Evolutionary conservation across 495 filamentous ascomycete species (phyloP), one percentile per base, ranked within the genome.

Genomic region (Jackrogersella minutella): DNA sequence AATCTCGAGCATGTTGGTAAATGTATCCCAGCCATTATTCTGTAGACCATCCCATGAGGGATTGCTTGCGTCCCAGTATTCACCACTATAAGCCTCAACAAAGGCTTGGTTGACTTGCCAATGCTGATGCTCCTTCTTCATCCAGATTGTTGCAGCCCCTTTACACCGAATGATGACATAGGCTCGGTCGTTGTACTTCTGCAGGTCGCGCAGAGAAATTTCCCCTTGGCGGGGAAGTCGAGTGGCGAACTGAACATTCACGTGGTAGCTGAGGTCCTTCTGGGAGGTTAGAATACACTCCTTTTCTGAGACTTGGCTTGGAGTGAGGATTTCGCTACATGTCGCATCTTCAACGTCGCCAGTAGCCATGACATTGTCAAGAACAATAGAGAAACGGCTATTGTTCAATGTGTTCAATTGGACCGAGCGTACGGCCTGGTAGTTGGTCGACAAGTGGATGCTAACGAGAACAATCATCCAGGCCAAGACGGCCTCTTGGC

Each of bases 211-310:
- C 0, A n/a, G 11, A 9, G 43, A 19, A 11, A 80, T 67, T 26
- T 66, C 63, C 7, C 36, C 44, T 7, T 7, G 19, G 2, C 9
- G 21, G 0, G 72, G 67, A 11, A 52, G 37, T 7, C 33, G 57
- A 17, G 52, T 73, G 7, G 70, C 74, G 51, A 78, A 81, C n/a
- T n/a, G n/a, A n/a, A n/a, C n/a, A n/a, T n/a, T n/a, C n/a, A n/a
- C n/a, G n/a, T n/a, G n/a, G n/a, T n/a, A n/a, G n/a, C n/a, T n/a
- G n/a, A n/a, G n/a, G n/a, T n/a, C n/a, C n/a, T n/a, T n/a, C n/a
- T n/a, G n/a, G n/a, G n/a, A n/a, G n/a, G n/a, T n/a, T n/a, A 97
- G 89, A 59, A 97, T 90, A 30, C 81, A 80, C 76, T 99, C 94
- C 68, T 84, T 72, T 21, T 68, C 59, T 6, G 91, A 80, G 2